Base-by-base conservation (phyloP, 176 grass and related monocot species). In the Triticum timopheevii region DNA sequence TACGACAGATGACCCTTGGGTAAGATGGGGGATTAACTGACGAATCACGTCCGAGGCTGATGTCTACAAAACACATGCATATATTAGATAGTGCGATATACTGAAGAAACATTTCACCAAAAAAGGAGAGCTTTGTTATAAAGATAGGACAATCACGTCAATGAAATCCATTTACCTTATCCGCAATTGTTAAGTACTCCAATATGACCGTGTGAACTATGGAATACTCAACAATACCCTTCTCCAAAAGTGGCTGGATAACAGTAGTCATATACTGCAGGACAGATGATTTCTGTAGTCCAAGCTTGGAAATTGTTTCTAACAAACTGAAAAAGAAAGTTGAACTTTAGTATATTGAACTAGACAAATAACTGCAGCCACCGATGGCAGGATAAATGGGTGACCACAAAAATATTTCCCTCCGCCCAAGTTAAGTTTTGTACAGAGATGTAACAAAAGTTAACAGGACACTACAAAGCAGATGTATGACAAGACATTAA, bases 151-250 rank as follows among this genome's bases (percentile, higher is more conserved):
- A 49, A 50, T 44, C 25, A 36, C 1, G 38, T 31, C 33, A 69
- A 77, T 52, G 54, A 54, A 71, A 36, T 19, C 69, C 10, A 34
- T 80, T 80, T 92, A 98, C 97, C 97, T 94, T 96, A 76, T 98
- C 97, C 50, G 97, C 97, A 35, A 98, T 98, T 86, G 93, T 93
- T 40, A 98, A 90, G 78, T 96, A 98, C 62, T 98, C 97, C 42
- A 96, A 36, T 69, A 98, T 80, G 45, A 78, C 76, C 1, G 77
- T 96, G 92, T 96, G 93, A 34, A 94, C 75, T 80, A 98, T 98
- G 79, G 92, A 92, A 75, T 94, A 95, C 25, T 96, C 92, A 81
- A 96, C 84, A 82, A 88, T 94, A 66, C 93, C 97, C 88, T 98
- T 98, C 74, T 93, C 94, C 84, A 98, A 88, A 58, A 98, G 83